Evolutionary conservation across 2,329 filamentous ascomycete species (phyloP), one percentile per base, ranked within the genome.

Genomic region (Botrytis galanthina): DNA sequence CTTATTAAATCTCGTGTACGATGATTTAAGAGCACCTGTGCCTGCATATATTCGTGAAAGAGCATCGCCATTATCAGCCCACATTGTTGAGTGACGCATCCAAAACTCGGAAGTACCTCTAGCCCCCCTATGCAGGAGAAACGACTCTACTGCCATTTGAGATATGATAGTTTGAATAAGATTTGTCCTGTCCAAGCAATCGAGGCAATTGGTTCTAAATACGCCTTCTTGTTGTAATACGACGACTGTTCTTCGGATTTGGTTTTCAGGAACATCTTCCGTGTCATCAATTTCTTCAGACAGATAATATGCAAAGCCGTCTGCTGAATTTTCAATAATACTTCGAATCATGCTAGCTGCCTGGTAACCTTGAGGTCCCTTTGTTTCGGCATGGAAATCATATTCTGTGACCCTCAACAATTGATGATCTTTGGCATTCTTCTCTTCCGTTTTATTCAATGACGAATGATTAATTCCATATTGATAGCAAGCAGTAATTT

Each of bases 41-140:
- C 96, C 96, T 14, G 96, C 96, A 81, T 99, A 99, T 39, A 98
- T 98, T 80, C 94, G 93, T 20, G 95, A 98, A 66, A 99, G 83
- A 9, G 93, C 92, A 84, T 99, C 96, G 35, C 96, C 96, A 80
- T 98, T 98, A 82, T 99, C 96, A 48, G 96, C 96, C 96, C 96
- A 99, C 1, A 99, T 86, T 75, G 90, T 96, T 14, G 94, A 95
- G 83, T 99, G 96, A 67, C 93, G 88, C 83, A 93, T 92, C 92
- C 95, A 97, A 79, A 98, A 95, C 80, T 98, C 95, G 0, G 91
- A 88, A 16, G 87, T 86, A 0, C 93, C 91, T 75, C 86, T 87
- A 76, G 93, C 90, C 39, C 87, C 88, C 74, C 91, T 87, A 77
- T 97, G 94, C 22, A 84, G 83, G 5, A 99, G 84, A 78, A 98